Percentiles rank a stretch among this genome's conserved stretches.
Conservation (phyloP, 1,284 basidiomycete genomes). For the Leccinum pseudoinsigne region DNA sequence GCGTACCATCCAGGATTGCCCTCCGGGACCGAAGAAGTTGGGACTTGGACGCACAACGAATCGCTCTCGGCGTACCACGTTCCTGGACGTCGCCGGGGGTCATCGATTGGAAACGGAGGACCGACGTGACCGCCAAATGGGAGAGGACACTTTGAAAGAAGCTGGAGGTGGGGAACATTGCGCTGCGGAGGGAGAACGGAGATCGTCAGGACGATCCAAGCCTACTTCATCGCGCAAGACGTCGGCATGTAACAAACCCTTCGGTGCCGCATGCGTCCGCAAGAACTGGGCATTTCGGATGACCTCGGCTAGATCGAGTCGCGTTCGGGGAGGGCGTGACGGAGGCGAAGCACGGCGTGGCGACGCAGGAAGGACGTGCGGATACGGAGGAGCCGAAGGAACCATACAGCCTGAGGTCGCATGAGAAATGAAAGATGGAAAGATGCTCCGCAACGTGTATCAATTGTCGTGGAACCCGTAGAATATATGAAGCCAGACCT, state of each 20-base stretch:
- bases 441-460: too few species aligned
- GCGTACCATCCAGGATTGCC: slow-evolving; percentile 55
- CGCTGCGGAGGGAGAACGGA: slow-evolving; percentile 93
- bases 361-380: slow-evolving; percentile 76
- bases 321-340: slow-evolving; percentile 95
- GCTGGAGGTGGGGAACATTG: slow-evolving; percentile 89
- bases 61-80: slow-evolving; percentile 48
- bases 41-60: slow-evolving; percentile 19
- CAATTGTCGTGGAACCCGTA: too few species aligned
- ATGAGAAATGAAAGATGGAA: too few species aligned
- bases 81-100: slow-evolving; percentile 65
- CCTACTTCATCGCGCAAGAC: slow-evolving; percentile 95
- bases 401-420: slow-evolving; percentile 19
- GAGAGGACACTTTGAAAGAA: slow-evolving; percentile 99
- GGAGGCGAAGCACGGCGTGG: slow-evolving; percentile 92
- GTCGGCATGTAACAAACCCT: slow-evolving; percentile 93
- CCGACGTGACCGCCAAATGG: slow-evolving; percentile 80
- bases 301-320: slow-evolving; percentile 96
- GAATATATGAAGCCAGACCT: too few species aligned
- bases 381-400: slow-evolving; percentile 69
- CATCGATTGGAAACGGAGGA: slow-evolving; percentile 70
- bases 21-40: not conserved
- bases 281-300: slow-evolving; percentile 98
- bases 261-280: slow-evolving; percentile 88
- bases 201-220: slow-evolving; percentile 97